Base-by-base conservation (phyloP, 805 yeast species). In the Candida koratica region DNA sequence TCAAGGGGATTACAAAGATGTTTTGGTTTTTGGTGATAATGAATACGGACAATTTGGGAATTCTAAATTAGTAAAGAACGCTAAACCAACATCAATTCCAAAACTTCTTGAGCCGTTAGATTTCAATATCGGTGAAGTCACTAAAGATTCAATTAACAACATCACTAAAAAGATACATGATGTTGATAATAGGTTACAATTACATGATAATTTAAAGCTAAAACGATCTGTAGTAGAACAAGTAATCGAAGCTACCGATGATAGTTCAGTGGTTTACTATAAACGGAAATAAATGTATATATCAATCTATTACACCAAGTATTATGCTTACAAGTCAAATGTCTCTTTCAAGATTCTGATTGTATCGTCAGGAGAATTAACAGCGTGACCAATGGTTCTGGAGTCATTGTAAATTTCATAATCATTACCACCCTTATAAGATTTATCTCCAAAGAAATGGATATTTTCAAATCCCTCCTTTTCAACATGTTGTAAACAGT, bases 371-470 rank as follows among this genome's bases (percentile, higher is more conserved):
- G 99, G 99, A 52, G 75, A 68, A 53, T 75, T 73, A 49, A 93
- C 97, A 43, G 97, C 79, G 60, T 93, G 97, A 53, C 98, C 99
- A 46, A 85, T 81, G 47, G 97, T 89, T 79, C 99, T 86, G 37
- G 71, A 64, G 64, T 93, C 99, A 53, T 61, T 71, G 74, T 83
- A 93, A 65, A 93, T 93, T 76, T 93, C 98, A 69, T 82, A 93
- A 71, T 93, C 99, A 69, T 93, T 93, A 71, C 99, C 98, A 60
- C 99, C 99, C 69, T 79, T 65, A 74, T 84, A 84, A 48, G 96
- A 76, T 77, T 93, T 93, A 77, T 93, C 99, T 69, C 99, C 98
- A 60, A 93, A 93, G 80, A 93, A 93, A 73, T 93, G 97, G 55
- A 93, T 87, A 52, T 78, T 75, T 56, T 79, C 73, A 71, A 89